These are phyloP conservation scores for Spathaspora hagerdaliae DNA, from an alignment of 805 yeast genomes.

Conservation along the genomic window DNA sequence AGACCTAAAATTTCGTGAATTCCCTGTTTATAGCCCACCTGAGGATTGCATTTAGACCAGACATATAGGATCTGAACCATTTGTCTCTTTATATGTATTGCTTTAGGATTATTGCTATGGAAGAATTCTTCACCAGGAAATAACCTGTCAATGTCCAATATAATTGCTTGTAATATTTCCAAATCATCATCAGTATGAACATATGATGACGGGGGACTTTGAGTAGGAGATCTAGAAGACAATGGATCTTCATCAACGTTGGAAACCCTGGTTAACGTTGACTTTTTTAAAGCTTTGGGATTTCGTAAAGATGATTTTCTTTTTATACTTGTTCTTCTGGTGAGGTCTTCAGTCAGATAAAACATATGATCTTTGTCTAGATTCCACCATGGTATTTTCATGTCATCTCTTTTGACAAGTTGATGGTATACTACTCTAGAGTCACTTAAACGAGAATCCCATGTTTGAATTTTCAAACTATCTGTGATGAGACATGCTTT, in stretches of 20 bases:
- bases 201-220: neutral
- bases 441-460: slow-evolving; percentile 27
- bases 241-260: slow-evolving; percentile 12
- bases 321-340: slow-evolving; percentile 9
- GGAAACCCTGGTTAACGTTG: slow-evolving; percentile 14
- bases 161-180: slow-evolving; percentile 39
- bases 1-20: slow-evolving; percentile 52
- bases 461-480: slow-evolving; percentile 27
- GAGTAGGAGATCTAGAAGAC: neutral
- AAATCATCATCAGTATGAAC: slow-evolving; percentile 20
- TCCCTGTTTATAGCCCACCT: slow-evolving; percentile 51
- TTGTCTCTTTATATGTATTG: slow-evolving; percentile 19
- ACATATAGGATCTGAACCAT: slow-evolving; percentile 43
- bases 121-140: slow-evolving; percentile 45
- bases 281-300: slow-evolving; percentile 5
- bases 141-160: slow-evolving; percentile 49
- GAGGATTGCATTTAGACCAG: slow-evolving; percentile 48
- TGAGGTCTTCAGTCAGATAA: slow-evolving; percentile 15
- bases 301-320: neutral
- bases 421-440: slow-evolving; percentile 34
- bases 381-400: slow-evolving; percentile 36
- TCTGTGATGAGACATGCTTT: slow-evolving; percentile 34
- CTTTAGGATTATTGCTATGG: slow-evolving; percentile 11
- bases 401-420: slow-evolving; percentile 22
- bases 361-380: slow-evolving; percentile 26